Percentiles rank a stretch among this genome's conserved stretches.
Conservation (phyloP, 169 alveolate species). For the Amoebophrya sp. region DNA sequence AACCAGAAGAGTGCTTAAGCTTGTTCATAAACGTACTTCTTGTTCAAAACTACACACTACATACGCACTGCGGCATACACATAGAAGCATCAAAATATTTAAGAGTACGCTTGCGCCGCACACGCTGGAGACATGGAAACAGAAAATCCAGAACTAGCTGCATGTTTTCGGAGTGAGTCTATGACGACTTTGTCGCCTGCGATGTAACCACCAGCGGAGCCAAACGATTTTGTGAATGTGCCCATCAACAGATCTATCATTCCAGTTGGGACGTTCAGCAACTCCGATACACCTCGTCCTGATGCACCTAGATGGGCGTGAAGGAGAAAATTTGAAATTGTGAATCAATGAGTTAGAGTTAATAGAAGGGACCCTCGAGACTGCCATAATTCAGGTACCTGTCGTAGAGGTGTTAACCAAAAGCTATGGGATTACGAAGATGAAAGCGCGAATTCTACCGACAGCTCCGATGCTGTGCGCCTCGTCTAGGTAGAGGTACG, state of each 20-base stretch:
- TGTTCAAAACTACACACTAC: no score
- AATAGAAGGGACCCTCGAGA: no score
- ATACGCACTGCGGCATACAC: no score
- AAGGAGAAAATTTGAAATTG: no score
- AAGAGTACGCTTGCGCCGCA: conserved; percentile 26
- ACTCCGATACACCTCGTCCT: conserved; percentile 36
- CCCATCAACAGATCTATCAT: conserved; percentile 35
- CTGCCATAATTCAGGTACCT: no score
- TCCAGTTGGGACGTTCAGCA: conserved; percentile 28
- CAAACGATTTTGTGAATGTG: conserved; percentile 34
- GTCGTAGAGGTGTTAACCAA: no score
- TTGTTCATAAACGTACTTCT: no score
- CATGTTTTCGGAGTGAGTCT: not conserved
- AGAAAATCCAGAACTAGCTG: not conserved
- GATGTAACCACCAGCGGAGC: conserved; percentile 31
- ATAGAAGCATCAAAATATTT: no score
- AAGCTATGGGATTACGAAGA: no score
- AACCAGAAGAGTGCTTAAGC: no score
- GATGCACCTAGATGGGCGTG: no score
- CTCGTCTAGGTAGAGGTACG: conserved; percentile 32
- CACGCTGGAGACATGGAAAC: not conserved
- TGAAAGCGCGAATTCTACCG: conserved; percentile 15
- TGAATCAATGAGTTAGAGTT: no score
- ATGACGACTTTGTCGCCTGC: conserved; percentile 34
- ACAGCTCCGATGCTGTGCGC: conserved; percentile 37